Base-by-base conservation (phyloP, 2,329 filamentous ascomycete species). In the Truncatella angustata region DNA sequence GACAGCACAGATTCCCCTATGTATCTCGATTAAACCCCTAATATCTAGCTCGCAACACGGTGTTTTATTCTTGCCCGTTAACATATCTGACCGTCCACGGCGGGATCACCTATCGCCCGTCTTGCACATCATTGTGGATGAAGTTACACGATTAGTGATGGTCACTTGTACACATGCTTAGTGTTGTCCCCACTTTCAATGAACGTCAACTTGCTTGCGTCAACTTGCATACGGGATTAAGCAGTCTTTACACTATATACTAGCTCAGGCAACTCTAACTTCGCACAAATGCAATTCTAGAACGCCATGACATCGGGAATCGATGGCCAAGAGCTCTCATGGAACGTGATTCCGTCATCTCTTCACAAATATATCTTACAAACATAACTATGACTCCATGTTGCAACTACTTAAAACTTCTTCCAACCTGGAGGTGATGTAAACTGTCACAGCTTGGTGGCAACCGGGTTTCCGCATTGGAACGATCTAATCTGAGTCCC, bases 201-300 rank as follows among this genome's bases (percentile, higher is more conserved):
- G 2, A 28, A 44, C 40, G 40, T 44, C 40, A 28, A 44, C 23
- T 26, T 44, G 40, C 40, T 26, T 44, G n/a, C n/a, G n/a, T n/a
- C n/a, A n/a, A n/a, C n/a, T n/a, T n/a, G n/a, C 9, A 14, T 40
- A 40, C 10, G 24, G 18, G 18, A 14, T 40, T 21, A 18, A 12
- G n/a, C n/a, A 40, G 37, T 11, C n/a, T 18, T 14, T 11, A 10
- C 10, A 20, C 16, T 21, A 35, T 24, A n/a, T 24, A 21, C 16
- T 44, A 44, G 40, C 40, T 44, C 40, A 44, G 40, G 40, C 7
- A 28, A 20, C 36, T 40, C 36, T 40, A 6, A 40, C 11, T 7
- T 14, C 28, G 7, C 28, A 32, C 7, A 32, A 14, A 32, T 14
- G 14, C 2, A 32, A 32, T 14, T 32, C 28, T 32, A 32, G n/a